Evolutionary conservation across 2,329 filamentous ascomycete genomes (phyloP), one percentile per base, ranked within the genome.

Genomic region (Rhynchosporium secalis): DNA sequence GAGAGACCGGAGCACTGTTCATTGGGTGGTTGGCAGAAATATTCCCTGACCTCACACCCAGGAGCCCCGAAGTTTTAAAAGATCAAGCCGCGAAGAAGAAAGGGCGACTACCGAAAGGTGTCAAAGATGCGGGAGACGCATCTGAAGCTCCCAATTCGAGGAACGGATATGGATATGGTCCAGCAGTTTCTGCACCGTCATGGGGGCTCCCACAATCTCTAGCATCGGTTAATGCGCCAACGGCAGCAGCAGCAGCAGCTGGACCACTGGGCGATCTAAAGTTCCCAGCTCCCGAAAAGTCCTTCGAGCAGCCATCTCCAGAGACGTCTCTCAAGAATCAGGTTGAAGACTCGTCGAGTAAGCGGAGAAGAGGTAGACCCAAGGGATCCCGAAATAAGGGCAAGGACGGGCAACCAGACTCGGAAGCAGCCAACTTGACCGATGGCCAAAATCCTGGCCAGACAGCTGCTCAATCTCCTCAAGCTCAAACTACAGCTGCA

Each of bases 1-100:
- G 86, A 70, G 85, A 85, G 3, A 75, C 80, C 1, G 86, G 85
- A 1, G 79, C 80, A 26, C 74, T 84, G 10, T 84, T 88, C 62
- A 78, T 88, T 36, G 81, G 83, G 26, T 88, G 85, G 85, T 74
- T 87, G 49, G 77, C 83, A 12, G 85, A 88, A 69, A 85, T 88
- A 59, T 88, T 88, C 64, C 85, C 85, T 15, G 68, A 72, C 60
- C 52, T 73, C 13, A 62, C 69, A 7, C 56, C 62, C 31, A 64
- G 58, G 45, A 65, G 66, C 41, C 68, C 70, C 43, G 66, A 69
- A 29, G 58, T 66, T 26, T 58, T 65, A 26, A 62, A 62, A 56
- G 54, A 68, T 13, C 45, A 61, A 43, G 61, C 52, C n/a, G 38
- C 55, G 33, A 70, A 71, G 65, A 74, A 68, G 63, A 72, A 72